Percentiles rank a stretch among this genome's conserved stretches.
phyloP scores from a whole-genome alignment of 345 rosid species.

The Toxicodendron radicans region DNA sequence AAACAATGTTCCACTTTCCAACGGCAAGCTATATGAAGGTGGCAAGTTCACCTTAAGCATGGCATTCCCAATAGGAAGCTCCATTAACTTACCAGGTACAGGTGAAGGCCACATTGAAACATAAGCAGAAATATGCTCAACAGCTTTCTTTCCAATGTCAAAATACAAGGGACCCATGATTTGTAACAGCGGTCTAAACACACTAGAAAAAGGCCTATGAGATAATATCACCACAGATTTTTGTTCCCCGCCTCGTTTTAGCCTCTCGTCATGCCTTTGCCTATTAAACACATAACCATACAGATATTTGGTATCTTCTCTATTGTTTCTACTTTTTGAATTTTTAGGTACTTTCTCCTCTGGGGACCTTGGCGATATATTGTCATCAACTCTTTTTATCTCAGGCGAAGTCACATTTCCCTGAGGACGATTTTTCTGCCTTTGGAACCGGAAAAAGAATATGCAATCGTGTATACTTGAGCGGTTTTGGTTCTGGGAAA shows the following conservation, averaged over 20 bases:
- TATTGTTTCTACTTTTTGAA: conserved; percentile 16
- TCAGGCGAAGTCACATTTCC: conserved; percentile 31
- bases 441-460: conserved; percentile 86
- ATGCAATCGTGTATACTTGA: conserved; percentile 94
- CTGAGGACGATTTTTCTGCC: conserved; percentile 44
- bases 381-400: conserved; percentile 30
- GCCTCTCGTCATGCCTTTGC: conserved; percentile 93
- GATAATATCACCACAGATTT: conserved; percentile 93
- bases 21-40: conserved; percentile 84
- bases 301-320: conserved; percentile 39
- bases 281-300: conserved; percentile 96
- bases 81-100: conserved; percentile 81
- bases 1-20: conserved; percentile 52
- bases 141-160: conserved; percentile 77
- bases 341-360: conserved; percentile 24
- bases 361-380: conserved; percentile 24
- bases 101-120: conserved; percentile 96
- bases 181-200: conserved; percentile 89
- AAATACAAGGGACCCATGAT: conserved; percentile 95
- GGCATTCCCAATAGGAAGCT: conserved; percentile 95
- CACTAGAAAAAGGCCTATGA: conserved; percentile 70
- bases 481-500: conserved; percentile 85
- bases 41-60: conserved; percentile 82
- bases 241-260: conserved; percentile 96
- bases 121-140: conserved; percentile 81